Evolutionary conservation across 2,329 filamentous ascomycete species (phyloP).

Genomic region (Fusarium annulatum): DNA sequence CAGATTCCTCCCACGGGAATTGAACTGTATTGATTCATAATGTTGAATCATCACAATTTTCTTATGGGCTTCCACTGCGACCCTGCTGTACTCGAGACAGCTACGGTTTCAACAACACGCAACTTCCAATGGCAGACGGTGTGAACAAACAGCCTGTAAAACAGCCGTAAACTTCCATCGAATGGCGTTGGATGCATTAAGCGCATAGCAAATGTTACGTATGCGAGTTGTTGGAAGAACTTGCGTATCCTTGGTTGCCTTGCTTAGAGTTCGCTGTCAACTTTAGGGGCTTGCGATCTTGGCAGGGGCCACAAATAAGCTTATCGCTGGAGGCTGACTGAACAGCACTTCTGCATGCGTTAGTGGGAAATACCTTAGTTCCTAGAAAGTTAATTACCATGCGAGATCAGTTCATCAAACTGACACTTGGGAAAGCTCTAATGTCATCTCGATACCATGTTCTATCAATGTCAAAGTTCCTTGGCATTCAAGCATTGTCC

Average conservation of each 20-base stretch:
- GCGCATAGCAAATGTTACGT: not conserved
- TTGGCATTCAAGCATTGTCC: not conserved
- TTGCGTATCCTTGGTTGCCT: not conserved
- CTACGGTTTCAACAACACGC: conserved; percentile 3
- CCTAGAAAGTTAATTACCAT: not conserved
- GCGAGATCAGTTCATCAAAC: not conserved
- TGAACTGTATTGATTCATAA: not conserved
- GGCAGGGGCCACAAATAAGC: conserved; percentile 14
- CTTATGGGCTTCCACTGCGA: not conserved
- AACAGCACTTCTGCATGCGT: not conserved
- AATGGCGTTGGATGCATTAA: not conserved
- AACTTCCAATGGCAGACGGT: not conserved
- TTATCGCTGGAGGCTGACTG: not conserved
- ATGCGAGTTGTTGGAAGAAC: not conserved
- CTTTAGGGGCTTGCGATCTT: not conserved
- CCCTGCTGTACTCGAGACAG: conserved; percentile 3
- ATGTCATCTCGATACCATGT: not conserved
- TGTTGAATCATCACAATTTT: not conserved
- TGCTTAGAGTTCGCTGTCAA: not conserved
- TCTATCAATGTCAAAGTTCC: not conserved
- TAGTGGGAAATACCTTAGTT: not conserved
- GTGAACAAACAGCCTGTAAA: not conserved
- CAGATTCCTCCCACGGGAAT: not conserved
- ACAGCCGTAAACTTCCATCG: not conserved
- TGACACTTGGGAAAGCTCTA: not conserved